These are phyloP conservation scores for Tylopilus subfusipes DNA, from an alignment of 768 basidiomycete genomes.

Conservation along the genomic window DNA sequence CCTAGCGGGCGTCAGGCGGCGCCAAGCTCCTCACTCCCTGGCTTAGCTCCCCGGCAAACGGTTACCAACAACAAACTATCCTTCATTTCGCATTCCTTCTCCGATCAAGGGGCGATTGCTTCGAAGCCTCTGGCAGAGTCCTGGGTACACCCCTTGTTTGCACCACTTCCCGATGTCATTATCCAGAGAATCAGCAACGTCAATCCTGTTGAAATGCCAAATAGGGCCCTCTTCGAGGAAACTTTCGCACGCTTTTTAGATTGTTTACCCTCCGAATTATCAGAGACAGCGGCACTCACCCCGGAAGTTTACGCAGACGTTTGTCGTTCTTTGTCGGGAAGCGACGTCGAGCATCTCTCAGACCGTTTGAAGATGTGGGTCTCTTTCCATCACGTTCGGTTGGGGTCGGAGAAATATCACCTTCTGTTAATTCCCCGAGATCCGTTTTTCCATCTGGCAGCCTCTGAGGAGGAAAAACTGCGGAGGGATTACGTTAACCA, in stretches of 20 bases:
- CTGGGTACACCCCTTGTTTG: constrained; percentile 57
- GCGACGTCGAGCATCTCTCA: constrained; percentile 30
- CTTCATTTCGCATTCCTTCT: constrained; percentile 44
- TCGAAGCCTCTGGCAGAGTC: constrained; percentile 48
- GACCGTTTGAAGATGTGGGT: constrained; percentile 52
- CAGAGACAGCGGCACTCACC: constrained; percentile 57
- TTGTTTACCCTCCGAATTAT: constrained; percentile 50
- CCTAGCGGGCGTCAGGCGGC: constrained; percentile 17
- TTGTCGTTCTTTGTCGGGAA: constrained; percentile 44
- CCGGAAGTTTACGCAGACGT: constrained; percentile 53
- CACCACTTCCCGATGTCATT: constrained; percentile 56
- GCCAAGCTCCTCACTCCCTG: constrained; percentile 21
- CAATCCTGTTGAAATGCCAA: constrained; percentile 59
- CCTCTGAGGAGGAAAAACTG: constrained; percentile 48
- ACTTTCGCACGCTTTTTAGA: constrained; percentile 46
- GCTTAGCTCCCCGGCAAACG: constrained; percentile 22
- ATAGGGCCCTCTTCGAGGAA: constrained; percentile 50
- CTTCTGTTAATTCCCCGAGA: constrained; percentile 62
- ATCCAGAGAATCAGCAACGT: constrained; percentile 51
- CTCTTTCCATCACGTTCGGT: constrained; percentile 55
- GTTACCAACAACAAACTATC: constrained; percentile 32
- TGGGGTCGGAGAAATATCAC: constrained; percentile 56
- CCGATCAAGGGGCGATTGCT: constrained; percentile 37
- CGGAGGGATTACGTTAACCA: constrained; percentile 45
- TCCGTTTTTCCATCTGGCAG: constrained; percentile 48